A percentile compares a stretch with the other conserved stretches of the same genome.
phyloP scores from a whole-genome alignment of 2,329 filamentous ascomycete genomes.

The Emericellopsis atlantica region DNA sequence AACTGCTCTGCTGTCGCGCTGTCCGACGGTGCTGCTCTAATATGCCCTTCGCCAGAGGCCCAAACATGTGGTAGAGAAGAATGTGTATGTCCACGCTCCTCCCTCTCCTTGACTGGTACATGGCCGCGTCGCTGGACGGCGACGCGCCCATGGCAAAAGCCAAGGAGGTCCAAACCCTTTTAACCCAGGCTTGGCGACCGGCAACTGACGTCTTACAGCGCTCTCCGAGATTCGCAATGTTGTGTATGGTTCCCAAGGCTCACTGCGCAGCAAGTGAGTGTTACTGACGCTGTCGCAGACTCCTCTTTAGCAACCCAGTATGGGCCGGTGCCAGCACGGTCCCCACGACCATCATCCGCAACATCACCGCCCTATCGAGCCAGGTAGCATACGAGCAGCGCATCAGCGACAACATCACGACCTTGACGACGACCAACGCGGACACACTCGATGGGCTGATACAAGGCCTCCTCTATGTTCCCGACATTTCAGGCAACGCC shows the following conservation, averaged over 20 bases:
- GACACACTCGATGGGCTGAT: slow-evolving; percentile 47
- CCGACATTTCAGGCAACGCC: slow-evolving; percentile 46
- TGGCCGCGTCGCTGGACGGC: too few species aligned
- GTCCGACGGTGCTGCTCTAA: too few species aligned
- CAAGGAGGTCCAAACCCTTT: neutral
- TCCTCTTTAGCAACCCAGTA: slow-evolving; percentile 47
- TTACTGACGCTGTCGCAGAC: slow-evolving; percentile 19
- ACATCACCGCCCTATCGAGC: slow-evolving; percentile 40
- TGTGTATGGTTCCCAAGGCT: slow-evolving; percentile 23
- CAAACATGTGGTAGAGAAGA: too few species aligned
- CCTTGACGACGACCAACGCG: slow-evolving; percentile 57
- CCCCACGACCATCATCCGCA: slow-evolving; percentile 40
- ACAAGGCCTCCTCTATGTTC: slow-evolving; percentile 76
- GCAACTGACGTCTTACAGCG: slow-evolving; percentile 26
- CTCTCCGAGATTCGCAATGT: slow-evolving; percentile 36
- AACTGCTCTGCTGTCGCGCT: too few species aligned
- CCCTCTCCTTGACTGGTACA: too few species aligned
- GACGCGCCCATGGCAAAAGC: too few species aligned
- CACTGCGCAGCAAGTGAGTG: slow-evolving; percentile 1
- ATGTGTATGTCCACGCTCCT: too few species aligned
- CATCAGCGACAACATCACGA: slow-evolving; percentile 52
- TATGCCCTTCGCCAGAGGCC: too few species aligned
- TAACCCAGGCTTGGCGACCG: slow-evolving; percentile 19
- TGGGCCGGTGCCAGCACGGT: slow-evolving; percentile 36
- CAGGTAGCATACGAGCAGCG: slow-evolving; percentile 40